Evolutionary conservation across 352 stramenopile species (phyloP), one percentile per base, ranked within the genome.

Genomic region (Phytophthora multivora): DNA sequence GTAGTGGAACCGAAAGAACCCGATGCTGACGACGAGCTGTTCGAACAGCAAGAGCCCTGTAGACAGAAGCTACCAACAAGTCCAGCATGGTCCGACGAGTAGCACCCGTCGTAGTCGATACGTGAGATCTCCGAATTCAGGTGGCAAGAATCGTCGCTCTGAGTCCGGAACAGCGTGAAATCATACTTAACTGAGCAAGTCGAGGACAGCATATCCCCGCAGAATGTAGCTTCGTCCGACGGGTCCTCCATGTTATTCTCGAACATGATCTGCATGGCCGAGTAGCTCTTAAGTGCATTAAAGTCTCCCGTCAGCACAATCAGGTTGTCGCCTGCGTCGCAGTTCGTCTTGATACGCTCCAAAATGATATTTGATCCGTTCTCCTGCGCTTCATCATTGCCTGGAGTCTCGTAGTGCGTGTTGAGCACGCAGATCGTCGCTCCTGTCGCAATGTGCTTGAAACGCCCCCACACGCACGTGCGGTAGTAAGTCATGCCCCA

Each of bases 371-470:
- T 72, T 6, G 85, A 86, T 18, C 68, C 81, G 46, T 92, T 70
- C 16, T 76, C 69, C 69, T 93, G 85, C 11, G 82, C 82, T 39
- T 86, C 72, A 28, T 91, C 73, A 16, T 91, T 90, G 5, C 85
- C 85, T 15, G 80, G 83, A 2, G 81, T 94, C 68, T 94, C 85
- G 60, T 89, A 94, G 73, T 92, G 85, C 42, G 85, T 92, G 66
- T 94, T 94, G 26, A 92, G 51, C 13, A 94, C 63, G 28, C 85
- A 94, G 1, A 89, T 81, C 0, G 78, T 90, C 12, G 80, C 61
- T 13, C 81, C 79, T 1, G 73, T 85, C n/a, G 51, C 54, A 45
- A 78, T 79, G 62, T 92, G 80, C 55, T 91, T 49, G 69, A 94
- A 94, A 42, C 85, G 85, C 4, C 75, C 85, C 68, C 75, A 90